Percentiles rank a stretch among this genome's conserved stretches.
Evolutionary conservation across 2,329 filamentous ascomycete genomes (phyloP).

Genomic region (Rutstroemia sp.): DNA sequence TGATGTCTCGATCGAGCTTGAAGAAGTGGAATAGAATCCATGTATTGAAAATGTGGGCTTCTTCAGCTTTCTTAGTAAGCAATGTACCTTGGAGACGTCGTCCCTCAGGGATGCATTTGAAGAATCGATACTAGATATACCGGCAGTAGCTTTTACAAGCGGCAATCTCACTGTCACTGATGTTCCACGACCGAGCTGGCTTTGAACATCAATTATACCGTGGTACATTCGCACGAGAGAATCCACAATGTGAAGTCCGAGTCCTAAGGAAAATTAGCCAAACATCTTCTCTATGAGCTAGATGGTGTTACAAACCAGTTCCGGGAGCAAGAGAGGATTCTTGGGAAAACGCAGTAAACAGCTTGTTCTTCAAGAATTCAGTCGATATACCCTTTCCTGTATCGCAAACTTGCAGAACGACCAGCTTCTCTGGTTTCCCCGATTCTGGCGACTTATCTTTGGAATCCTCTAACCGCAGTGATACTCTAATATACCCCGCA

Average conservation of each 20-base stretch:
- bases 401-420: constrained; percentile 43
- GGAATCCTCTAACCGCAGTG: neutral
- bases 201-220: constrained; percentile 51
- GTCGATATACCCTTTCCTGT: constrained; percentile 56
- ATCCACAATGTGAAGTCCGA: constrained; percentile 55
- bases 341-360: constrained; percentile 54
- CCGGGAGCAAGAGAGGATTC: constrained; percentile 52
- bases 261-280: constrained; percentile 5
- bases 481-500: constrained; percentile 39
- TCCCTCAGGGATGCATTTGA: neutral
- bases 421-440: neutral
- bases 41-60: constrained; percentile 1
- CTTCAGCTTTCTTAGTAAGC: neutral
- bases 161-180: constrained; percentile 38
- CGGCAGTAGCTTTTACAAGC: neutral
- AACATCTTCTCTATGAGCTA: too few relatives aligned
- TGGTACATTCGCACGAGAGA: constrained; percentile 49
- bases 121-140: neutral
- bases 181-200: constrained; percentile 43
- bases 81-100: neutral
- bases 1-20: neutral
- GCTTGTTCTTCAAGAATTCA: constrained; percentile 49
- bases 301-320: constrained; percentile 35
- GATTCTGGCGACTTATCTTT: neutral
- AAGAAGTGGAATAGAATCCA: neutral